Conservation (phyloP, 2,329 filamentous ascomycete genomes). For the Hypoxylon sp. region DNA sequence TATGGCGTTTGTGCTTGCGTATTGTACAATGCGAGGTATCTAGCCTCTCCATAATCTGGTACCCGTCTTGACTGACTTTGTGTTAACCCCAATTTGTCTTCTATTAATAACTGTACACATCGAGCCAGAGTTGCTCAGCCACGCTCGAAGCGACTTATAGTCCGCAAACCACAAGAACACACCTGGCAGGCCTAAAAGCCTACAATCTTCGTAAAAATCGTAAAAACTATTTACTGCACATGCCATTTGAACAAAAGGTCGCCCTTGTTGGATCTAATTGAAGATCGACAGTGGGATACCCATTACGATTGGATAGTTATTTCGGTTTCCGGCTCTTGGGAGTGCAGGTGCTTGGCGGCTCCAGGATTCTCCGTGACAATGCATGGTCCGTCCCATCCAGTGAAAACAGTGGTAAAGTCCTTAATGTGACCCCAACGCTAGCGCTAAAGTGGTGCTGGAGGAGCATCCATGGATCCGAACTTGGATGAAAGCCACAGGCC, state of each 20-base stretch:
- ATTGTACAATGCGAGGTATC: slow-evolving; percentile 27
- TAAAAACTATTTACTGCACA: background rate
- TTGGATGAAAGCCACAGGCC: slow-evolving; percentile 16
- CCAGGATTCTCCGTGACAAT: slow-evolving; percentile 16
- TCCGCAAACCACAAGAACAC: slow-evolving; percentile 23
- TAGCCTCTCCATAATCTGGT: slow-evolving; percentile 10
- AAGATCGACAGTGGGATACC: slow-evolving; percentile 21
- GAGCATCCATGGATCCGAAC: slow-evolving; percentile 3
- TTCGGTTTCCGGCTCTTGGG: slow-evolving; percentile 10
- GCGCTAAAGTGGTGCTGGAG: slow-evolving; percentile 24
- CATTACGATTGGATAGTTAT: slow-evolving; percentile 22
- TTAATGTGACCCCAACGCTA: slow-evolving; percentile 22
- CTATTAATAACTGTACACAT: slow-evolving; percentile 36
- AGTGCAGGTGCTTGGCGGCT: slow-evolving; percentile 24
- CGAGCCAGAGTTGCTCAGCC: slow-evolving; percentile 29
- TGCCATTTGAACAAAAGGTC: slow-evolving; percentile 3
- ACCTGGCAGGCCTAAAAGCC: slow-evolving; percentile 16
- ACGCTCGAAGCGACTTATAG: slow-evolving; percentile 23
- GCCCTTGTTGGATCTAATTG: background rate
- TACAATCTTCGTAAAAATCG: background rate
- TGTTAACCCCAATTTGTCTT: slow-evolving; percentile 17
- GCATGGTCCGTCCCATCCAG: slow-evolving; percentile 33
- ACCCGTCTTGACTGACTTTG: slow-evolving; percentile 14
- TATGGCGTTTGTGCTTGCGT: slow-evolving; percentile 30
- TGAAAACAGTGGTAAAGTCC: slow-evolving; percentile 20